phyloP scores from a whole-genome alignment of 129 eudicot genomes.

The Saposhnikovia divaricata region DNA sequence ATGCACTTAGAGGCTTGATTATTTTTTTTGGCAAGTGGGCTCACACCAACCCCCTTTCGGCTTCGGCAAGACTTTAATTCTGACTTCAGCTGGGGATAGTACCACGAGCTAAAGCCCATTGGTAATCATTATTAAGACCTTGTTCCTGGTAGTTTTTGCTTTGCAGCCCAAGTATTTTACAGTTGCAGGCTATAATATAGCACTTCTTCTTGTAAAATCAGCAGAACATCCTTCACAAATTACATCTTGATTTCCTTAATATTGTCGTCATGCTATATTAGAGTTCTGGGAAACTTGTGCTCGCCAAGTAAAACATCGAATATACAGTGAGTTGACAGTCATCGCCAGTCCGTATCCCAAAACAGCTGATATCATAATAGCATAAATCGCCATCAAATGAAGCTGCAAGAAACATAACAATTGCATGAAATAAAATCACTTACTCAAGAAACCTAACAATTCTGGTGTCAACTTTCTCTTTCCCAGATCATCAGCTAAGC shows the following conservation, averaged over 20 bases:
- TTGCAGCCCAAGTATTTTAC: background rate
- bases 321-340: conserved; percentile 44
- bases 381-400: conserved; percentile 52
- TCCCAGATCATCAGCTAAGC: background rate
- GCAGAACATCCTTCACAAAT: background rate
- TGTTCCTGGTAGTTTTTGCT: background rate
- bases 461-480: background rate
- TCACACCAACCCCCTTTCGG: background rate
- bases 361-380: conserved; percentile 54
- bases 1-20: background rate
- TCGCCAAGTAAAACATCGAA: conserved; percentile 44
- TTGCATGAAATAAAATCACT: background rate
- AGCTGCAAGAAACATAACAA: conserved; percentile 50
- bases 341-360: conserved; percentile 59
- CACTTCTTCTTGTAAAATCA: background rate
- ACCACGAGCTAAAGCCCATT: background rate
- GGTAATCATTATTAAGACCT: background rate
- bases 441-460: too few relatives aligned
- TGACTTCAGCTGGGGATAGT: background rate
- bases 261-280: conserved; percentile 25
- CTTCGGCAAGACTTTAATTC: background rate
- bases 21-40: background rate
- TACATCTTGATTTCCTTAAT: background rate
- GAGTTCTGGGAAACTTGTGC: conserved; percentile 31
- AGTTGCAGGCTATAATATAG: background rate